Conservation (phyloP, 352 stramenopile species). For the Phytopythium aichiense region DNA sequence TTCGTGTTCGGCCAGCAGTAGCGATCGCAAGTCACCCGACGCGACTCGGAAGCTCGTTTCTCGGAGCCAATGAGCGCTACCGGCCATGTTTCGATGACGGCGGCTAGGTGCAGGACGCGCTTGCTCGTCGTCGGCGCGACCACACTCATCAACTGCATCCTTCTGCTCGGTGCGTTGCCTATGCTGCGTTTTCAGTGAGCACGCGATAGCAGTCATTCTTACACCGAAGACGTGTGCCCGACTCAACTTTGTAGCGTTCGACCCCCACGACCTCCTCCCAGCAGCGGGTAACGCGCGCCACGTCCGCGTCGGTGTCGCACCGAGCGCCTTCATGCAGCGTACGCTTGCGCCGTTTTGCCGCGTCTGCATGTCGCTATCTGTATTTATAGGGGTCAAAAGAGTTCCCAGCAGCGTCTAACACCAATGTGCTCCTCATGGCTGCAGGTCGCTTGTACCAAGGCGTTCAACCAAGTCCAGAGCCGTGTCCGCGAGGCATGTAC, state of each 20-base stretch:
- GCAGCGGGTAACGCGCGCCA: background rate
- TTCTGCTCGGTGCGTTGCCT: background rate
- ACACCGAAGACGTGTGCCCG: background rate
- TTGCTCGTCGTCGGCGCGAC: background rate
- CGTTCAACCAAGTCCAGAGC: slow-evolving; percentile 34
- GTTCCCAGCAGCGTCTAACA: background rate
- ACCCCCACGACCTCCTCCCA: background rate
- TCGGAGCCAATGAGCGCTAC: background rate
- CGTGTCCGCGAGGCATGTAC: slow-evolving; percentile 72
- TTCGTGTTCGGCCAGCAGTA: background rate
- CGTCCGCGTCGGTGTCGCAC: background rate
- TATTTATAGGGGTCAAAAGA: background rate
- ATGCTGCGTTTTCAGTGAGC: too few species aligned
- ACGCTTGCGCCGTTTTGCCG: background rate
- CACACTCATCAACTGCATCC: background rate
- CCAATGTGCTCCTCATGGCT: background rate
- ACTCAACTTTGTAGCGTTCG: background rate
- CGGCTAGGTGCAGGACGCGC: background rate
- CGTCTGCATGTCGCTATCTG: background rate
- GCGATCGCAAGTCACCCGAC: background rate
- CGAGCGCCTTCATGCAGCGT: background rate
- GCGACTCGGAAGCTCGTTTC: background rate
- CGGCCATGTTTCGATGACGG: background rate
- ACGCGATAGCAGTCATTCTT: background rate
- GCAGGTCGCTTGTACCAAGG: slow-evolving; percentile 38